A percentile compares a stretch with the other conserved stretches of the same genome.
These are phyloP conservation scores for Jaminaea rosea DNA, from an alignment of 1,284 basidiomycete species.

Conservation along the genomic window DNA sequence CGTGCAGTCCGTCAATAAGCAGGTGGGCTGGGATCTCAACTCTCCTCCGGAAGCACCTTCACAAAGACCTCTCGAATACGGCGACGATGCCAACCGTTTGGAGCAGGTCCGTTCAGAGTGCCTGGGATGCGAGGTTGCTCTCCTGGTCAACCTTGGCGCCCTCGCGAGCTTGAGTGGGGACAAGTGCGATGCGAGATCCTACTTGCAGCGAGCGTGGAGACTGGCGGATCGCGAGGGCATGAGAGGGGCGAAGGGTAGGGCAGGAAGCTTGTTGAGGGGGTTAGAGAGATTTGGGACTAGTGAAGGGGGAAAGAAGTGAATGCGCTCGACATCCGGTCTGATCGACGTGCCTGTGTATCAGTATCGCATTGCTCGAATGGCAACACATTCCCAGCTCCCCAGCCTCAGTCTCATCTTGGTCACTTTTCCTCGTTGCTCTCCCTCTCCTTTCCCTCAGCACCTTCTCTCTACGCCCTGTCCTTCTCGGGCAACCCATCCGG, in stretches of 20 bases:
- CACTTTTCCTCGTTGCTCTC: not conserved
- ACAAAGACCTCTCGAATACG: slow-evolving; percentile 5
- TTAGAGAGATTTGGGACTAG: not conserved
- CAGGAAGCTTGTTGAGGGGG: not conserved
- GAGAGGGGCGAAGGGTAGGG: not conserved
- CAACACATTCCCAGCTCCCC: too few species aligned
- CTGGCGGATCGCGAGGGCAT: slow-evolving; percentile 9
- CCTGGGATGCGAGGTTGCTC: slow-evolving; percentile 33
- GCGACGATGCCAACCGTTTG: slow-evolving; percentile 14
- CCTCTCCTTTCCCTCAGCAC: not conserved
- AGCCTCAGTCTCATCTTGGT: not conserved
- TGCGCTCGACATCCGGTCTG: too few species aligned
- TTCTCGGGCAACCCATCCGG: too few species aligned
- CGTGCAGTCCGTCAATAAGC: slow-evolving; percentile 23
- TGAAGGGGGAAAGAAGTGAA: too few species aligned
- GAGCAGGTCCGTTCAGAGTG: slow-evolving; percentile 33
- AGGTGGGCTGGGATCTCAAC: slow-evolving; percentile 27
- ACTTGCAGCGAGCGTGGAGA: slow-evolving; percentile 25
- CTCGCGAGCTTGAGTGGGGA: slow-evolving; percentile 19
- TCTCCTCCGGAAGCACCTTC: too few species aligned
- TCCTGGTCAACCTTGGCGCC: slow-evolving; percentile 42
- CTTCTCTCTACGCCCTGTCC: too few species aligned
- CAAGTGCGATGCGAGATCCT: slow-evolving; percentile 22
- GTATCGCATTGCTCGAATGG: too few species aligned
- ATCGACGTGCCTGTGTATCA: too few species aligned